These are phyloP conservation scores for Rhizopus sp. DNA, from an alignment of 371 early-diverging fungal genomes.

Conservation along the genomic window DNA sequence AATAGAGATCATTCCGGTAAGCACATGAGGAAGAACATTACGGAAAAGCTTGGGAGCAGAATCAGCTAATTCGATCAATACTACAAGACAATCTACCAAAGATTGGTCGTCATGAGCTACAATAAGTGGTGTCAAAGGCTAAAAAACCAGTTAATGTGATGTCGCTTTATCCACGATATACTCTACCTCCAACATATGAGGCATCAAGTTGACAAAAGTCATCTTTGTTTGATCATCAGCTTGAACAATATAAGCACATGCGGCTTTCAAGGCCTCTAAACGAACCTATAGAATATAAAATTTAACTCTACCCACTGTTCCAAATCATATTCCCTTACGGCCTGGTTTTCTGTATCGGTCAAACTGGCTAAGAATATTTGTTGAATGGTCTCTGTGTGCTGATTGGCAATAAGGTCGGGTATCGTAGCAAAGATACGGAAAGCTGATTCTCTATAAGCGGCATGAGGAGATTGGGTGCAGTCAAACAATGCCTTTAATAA, in stretches of 20 bases:
- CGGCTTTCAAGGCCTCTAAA: conserved; percentile 85
- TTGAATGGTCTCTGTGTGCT: conserved; percentile 70
- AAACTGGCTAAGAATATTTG: conserved; percentile 73
- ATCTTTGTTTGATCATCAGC: conserved; percentile 60
- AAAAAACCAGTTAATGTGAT: conserved; percentile 5
- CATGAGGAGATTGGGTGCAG: conserved; percentile 73
- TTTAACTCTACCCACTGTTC: neutral
- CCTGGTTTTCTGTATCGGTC: conserved; percentile 60
- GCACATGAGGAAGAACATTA: conserved; percentile 68
- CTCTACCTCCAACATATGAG: conserved; percentile 76
- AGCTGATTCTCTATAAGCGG: conserved; percentile 83
- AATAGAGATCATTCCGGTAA: conserved; percentile 73
- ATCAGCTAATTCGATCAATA: conserved; percentile 89
- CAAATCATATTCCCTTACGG: conserved; percentile 22
- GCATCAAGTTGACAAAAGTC: conserved; percentile 70
- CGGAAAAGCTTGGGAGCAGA: conserved; percentile 79
- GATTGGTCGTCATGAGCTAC: conserved; percentile 69
- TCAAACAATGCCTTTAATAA: conserved; percentile 80
- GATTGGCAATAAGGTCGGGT: conserved; percentile 74
- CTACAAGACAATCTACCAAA: conserved; percentile 75
- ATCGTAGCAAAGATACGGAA: conserved; percentile 86
- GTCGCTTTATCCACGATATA: neutral
- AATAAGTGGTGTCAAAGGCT: conserved; percentile 65
- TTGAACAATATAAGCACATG: conserved; percentile 78
- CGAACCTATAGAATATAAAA: conserved; percentile 60